Percentiles rank a stretch among this genome's conserved stretches.
phyloP scores from a whole-genome alignment of 805 yeast species.

The Nakazawaea anatomiae region DNA sequence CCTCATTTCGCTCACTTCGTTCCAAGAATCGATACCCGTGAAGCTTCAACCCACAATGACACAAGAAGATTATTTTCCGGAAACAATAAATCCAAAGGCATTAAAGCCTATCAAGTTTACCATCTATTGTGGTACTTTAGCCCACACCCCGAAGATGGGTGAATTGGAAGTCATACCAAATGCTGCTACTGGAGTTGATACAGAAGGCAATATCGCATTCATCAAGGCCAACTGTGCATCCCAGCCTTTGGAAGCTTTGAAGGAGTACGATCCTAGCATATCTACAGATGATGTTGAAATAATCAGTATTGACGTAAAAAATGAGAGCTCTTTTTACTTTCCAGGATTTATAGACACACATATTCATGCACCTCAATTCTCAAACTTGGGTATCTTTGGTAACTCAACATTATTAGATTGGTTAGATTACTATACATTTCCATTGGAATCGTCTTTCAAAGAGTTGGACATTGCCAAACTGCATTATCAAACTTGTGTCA shows the following conservation, averaged over 20 bases:
- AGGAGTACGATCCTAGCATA: constrained; percentile 13
- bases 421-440: constrained; percentile 85
- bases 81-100: constrained; percentile 3
- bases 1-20: not conserved
- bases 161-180: constrained; percentile 47
- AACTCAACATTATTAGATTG: constrained; percentile 83
- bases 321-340: constrained; percentile 53
- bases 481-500: constrained; percentile 65
- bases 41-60: constrained; percentile 4
- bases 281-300: constrained; percentile 21
- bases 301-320: constrained; percentile 25
- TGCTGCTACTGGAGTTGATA: constrained; percentile 60
- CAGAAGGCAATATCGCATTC: constrained; percentile 46
- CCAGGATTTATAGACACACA: constrained; percentile 85
- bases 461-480: constrained; percentile 47
- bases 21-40: not conserved
- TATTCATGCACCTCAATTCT: constrained; percentile 81
- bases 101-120: constrained; percentile 20
- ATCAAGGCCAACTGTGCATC: constrained; percentile 17
- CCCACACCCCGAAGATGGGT: constrained; percentile 64
- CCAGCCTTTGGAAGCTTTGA: constrained; percentile 24
- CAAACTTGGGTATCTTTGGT: constrained; percentile 80
- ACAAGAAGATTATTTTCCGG: constrained; percentile 4
- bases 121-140: constrained; percentile 62
- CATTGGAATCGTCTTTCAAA: constrained; percentile 67